Evolutionary conservation across 2,329 filamentous ascomycete genomes (phyloP).

Genomic region (Alternaria ethzedia): DNA sequence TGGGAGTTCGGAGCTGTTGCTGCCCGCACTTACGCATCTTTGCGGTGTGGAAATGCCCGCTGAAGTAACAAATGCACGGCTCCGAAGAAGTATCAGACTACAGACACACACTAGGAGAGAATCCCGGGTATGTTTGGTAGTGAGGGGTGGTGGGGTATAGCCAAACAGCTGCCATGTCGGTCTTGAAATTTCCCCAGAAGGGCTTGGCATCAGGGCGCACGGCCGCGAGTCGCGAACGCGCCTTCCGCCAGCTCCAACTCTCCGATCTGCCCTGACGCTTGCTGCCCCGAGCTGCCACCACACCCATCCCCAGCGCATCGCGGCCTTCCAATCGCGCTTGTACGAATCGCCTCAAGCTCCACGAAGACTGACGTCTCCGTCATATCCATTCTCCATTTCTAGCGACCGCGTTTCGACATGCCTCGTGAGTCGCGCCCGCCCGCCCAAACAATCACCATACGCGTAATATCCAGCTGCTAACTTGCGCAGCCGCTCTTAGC

Average conservation of each 20-base stretch:
- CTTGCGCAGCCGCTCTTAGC: slow-evolving; percentile 46
- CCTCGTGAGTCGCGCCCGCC: slow-evolving; percentile 40
- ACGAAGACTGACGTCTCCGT: background rate
- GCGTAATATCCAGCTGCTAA: slow-evolving; percentile 22
- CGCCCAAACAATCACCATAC: background rate
- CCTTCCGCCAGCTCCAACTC: slow-evolving; percentile 10
- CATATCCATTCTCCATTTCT: background rate
- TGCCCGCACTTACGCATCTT: slow-evolving; percentile 48
- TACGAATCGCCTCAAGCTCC: background rate
- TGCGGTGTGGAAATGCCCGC: slow-evolving; percentile 33
- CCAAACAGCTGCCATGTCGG: slow-evolving; percentile 24
- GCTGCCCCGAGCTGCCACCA: slow-evolving; percentile 1
- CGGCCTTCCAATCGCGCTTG: slow-evolving; percentile 16
- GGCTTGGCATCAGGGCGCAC: slow-evolving; percentile 23
- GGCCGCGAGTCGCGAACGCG: slow-evolving; percentile 23
- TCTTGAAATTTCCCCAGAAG: slow-evolving; percentile 37
- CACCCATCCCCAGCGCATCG: slow-evolving; percentile 7
- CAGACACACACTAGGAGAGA: slow-evolving; percentile 1
- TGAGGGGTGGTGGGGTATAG: slow-evolving; percentile 37
- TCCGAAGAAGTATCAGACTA: slow-evolving; percentile 2
- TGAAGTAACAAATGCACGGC: slow-evolving; percentile 8
- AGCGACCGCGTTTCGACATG: slow-evolving; percentile 33
- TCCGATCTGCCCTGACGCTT: slow-evolving; percentile 3
- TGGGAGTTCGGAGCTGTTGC: slow-evolving; percentile 16
- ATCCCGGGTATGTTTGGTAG: slow-evolving; percentile 16